phyloP scores from a whole-genome alignment of 768 basidiomycete species.

The Naganishia antarctica region DNA sequence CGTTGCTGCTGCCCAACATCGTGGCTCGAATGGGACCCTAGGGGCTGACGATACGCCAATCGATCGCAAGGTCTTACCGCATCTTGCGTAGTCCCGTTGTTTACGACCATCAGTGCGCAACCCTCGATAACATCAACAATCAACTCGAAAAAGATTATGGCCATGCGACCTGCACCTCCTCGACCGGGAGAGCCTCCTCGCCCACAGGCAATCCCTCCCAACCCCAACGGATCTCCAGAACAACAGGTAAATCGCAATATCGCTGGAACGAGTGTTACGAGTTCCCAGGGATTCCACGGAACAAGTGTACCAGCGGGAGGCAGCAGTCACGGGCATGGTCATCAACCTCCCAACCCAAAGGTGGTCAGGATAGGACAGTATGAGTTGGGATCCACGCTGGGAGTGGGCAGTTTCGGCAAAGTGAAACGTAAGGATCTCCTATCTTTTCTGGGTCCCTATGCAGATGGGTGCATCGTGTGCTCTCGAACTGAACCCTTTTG shows the following conservation, averaged over 20 bases:
- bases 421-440: constrained; percentile 77
- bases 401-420: constrained; percentile 96
- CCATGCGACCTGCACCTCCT: constrained; percentile 43
- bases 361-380: constrained; percentile 84
- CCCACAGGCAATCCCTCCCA: constrained; percentile 19
- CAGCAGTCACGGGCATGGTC: constrained; percentile 12
- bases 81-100: background rate
- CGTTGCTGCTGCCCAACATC: too few species aligned
- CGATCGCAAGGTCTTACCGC: background rate
- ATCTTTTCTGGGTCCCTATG: background rate
- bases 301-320: constrained; percentile 9
- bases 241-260: background rate
- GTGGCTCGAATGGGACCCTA: background rate
- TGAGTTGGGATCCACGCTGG: constrained; percentile 77
- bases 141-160: constrained; percentile 31
- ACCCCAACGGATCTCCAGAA: constrained; percentile 5
- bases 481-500: constrained; percentile 16
- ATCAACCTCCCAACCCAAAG: constrained; percentile 42
- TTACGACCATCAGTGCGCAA: background rate
- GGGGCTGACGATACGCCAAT: background rate
- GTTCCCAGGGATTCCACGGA: constrained; percentile 16
- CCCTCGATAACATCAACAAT: background rate
- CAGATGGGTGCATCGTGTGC: background rate
- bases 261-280: constrained; percentile 8
- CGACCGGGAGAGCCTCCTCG: constrained; percentile 21